phyloP scores from a whole-genome alignment of 2,329 filamentous ascomycete genomes.

The Pyrenophora tritici-repentis region DNA sequence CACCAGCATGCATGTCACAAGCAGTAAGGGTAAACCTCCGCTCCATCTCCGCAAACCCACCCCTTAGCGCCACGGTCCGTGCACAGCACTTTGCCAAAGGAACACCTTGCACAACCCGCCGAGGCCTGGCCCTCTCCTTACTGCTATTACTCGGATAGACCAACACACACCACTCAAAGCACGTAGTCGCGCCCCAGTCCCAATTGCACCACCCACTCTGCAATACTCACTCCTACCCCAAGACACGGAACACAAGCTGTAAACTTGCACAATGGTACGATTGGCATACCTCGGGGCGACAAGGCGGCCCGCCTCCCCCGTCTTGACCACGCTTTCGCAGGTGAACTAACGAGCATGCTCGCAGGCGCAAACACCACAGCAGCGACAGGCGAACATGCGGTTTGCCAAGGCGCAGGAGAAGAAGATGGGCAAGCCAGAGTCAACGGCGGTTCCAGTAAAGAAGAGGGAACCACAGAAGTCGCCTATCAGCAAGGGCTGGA shows the following conservation, averaged over 20 bases:
- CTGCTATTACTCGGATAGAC: not conserved
- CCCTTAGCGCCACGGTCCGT: conserved; percentile 16
- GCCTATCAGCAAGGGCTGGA: conserved; percentile 62
- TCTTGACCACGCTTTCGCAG: too few relatives aligned
- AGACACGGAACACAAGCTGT: not conserved
- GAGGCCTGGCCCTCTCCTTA: conserved; percentile 2
- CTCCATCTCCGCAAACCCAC: conserved; percentile 24
- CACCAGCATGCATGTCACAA: not conserved
- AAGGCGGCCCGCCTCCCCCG: too few relatives aligned
- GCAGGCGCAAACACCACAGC: conserved; percentile 82
- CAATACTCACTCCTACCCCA: too few relatives aligned
- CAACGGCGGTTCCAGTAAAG: conserved; percentile 53
- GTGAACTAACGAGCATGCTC: not conserved
- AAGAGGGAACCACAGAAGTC: conserved; percentile 53
- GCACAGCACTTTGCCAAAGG: conserved; percentile 20
- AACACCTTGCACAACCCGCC: conserved; percentile 16
- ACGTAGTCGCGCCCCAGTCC: too few relatives aligned
- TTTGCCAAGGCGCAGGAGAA: conserved; percentile 74
- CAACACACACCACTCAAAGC: too few relatives aligned
- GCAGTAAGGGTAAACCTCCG: conserved; percentile 35
- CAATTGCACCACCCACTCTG: too few relatives aligned
- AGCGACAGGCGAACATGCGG: conserved; percentile 79
- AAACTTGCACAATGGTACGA: conserved; percentile 1
- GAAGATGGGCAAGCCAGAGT: conserved; percentile 70
- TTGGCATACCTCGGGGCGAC: too few relatives aligned